Percentiles rank a stretch among this genome's conserved stretches.
Conservation (phyloP, 164 flowering plant species). For the Magnolia kwangsiensis region DNA sequence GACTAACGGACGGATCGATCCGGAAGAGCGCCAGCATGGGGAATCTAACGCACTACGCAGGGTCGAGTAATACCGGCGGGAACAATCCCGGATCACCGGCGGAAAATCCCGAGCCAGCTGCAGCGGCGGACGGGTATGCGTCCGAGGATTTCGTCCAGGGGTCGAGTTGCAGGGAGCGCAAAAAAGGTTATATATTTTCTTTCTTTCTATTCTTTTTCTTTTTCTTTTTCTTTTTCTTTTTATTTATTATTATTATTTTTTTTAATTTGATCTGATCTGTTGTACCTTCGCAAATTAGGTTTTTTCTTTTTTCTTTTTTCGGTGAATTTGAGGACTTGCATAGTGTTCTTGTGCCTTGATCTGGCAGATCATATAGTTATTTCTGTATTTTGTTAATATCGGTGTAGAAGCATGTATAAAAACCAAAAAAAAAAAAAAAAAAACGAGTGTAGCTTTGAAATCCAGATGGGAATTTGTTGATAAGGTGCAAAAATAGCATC, state of each 20-base stretch:
- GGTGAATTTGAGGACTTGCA: background rate
- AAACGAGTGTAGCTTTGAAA: background rate
- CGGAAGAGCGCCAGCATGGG: conserved; percentile 97
- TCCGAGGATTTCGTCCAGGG: conserved; percentile 88
- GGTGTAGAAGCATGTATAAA: background rate
- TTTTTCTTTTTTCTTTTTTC: background rate
- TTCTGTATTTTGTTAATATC: background rate
- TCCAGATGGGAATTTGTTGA: background rate
- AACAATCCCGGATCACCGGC: conserved; percentile 47
- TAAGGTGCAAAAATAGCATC: background rate
- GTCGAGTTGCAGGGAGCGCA: conserved; percentile 64
- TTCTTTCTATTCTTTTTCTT: background rate
- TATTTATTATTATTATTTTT: background rate
- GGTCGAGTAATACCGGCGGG: conserved; percentile 20
- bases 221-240: background rate
- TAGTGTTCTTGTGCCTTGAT: background rate
- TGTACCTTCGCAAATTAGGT: background rate
- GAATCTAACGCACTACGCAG: conserved; percentile 60
- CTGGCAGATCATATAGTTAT: background rate
- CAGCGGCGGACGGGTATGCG: conserved; percentile 63
- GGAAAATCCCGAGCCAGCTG: conserved; percentile 52
- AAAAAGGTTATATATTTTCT: conserved; percentile 55
- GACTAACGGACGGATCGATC: conserved; percentile 80
- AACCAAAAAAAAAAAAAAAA: background rate
- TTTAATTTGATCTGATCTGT: background rate